phyloP scores from a whole-genome alignment of 2,329 filamentous ascomycete species.

The Calonectria leucothoes region DNA sequence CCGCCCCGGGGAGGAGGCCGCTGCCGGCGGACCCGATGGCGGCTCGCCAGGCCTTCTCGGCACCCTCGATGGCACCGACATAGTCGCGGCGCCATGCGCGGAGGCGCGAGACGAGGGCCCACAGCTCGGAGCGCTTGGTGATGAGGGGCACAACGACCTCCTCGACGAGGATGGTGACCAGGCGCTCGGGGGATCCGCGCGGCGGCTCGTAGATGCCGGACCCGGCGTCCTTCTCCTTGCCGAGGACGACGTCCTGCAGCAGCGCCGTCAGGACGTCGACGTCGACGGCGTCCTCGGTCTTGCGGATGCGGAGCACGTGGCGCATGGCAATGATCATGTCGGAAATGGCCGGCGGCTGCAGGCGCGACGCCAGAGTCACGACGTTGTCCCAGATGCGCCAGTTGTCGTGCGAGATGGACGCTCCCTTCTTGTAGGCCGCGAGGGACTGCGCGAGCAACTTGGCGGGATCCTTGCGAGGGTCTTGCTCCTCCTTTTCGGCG shows the following conservation, averaged over 20 bases:
- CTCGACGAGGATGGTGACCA: constrained; percentile 80
- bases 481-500: constrained; percentile 41
- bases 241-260: constrained; percentile 75
- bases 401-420: constrained; percentile 84
- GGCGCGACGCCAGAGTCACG: constrained; percentile 83
- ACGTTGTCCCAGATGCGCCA: constrained; percentile 98
- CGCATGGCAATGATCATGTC: constrained; percentile 83
- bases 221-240: constrained; percentile 48
- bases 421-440: constrained; percentile 87
- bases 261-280: constrained; percentile 77
- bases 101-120: constrained; percentile 78
- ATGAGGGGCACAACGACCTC: constrained; percentile 83
- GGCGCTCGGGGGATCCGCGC: constrained; percentile 69
- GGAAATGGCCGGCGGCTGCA: constrained; percentile 77
- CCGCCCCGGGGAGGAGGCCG: constrained; percentile 59
- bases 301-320: constrained; percentile 80
- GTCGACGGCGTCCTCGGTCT: constrained; percentile 84
- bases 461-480: constrained; percentile 60
- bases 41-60: constrained; percentile 91
- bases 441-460: constrained; percentile 80
- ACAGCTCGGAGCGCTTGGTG: constrained; percentile 81
- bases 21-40: constrained; percentile 65
- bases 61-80: constrained; percentile 79
- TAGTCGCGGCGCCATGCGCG: constrained; percentile 80
- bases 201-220: constrained; percentile 50